phyloP scores from a whole-genome alignment of 2,329 filamentous ascomycete genomes.

The Talaromyces sp. region DNA sequence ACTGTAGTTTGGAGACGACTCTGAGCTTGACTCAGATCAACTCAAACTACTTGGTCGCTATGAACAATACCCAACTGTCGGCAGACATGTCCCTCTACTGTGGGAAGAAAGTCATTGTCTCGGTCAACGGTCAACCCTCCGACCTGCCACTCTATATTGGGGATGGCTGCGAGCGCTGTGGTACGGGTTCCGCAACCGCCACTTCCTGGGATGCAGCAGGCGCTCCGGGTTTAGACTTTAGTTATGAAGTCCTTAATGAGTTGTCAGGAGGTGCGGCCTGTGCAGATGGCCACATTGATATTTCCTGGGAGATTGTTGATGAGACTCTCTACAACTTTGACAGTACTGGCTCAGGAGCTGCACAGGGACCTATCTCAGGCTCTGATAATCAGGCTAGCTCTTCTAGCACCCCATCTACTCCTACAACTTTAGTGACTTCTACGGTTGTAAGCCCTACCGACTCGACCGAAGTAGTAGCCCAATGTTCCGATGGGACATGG shows the following conservation, averaged over 20 bases:
- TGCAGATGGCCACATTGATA: neutral
- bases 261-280: neutral
- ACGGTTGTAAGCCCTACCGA: neutral
- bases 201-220: neutral
- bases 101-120: constrained; percentile 1
- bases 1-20: too few species aligned
- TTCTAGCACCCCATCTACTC: neutral
- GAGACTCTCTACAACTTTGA: constrained; percentile 8
- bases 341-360: neutral
- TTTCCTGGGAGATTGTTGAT: constrained; percentile 12
- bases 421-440: constrained; percentile 10
- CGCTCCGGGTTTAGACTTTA: constrained; percentile 11
- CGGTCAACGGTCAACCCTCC: neutral
- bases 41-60: neutral
- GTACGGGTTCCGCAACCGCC: neutral
- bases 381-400: constrained; percentile 1
- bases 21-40: too few species aligned
- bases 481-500: constrained; percentile 11
- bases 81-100: constrained; percentile 3
- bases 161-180: constrained; percentile 10
- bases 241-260: neutral
- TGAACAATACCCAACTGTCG: constrained; percentile 1
- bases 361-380: neutral
- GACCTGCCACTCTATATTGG: constrained; percentile 10
- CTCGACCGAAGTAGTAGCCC: neutral